Conservation (phyloP, 768 basidiomycete genomes). For the Naganishia kalamii region DNA sequence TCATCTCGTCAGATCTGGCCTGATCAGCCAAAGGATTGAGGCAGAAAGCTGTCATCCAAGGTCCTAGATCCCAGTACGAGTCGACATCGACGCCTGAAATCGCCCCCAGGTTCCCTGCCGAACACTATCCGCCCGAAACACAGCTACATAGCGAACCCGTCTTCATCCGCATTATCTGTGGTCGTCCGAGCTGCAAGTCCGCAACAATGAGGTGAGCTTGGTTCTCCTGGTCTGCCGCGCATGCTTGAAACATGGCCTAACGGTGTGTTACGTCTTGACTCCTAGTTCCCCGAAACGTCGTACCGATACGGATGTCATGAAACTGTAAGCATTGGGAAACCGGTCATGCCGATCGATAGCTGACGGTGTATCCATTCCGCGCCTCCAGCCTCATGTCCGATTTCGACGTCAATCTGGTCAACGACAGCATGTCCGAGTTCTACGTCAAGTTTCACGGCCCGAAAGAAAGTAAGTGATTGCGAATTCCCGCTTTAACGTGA, state of each 20-base stretch:
- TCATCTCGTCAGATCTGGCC: too few species aligned
- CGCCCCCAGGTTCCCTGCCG: too few species aligned
- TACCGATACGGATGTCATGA: constrained; percentile 99
- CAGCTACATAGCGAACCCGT: too few species aligned
- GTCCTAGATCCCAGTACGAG: too few species aligned
- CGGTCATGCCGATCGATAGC: neutral
- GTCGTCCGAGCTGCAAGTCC: too few species aligned
- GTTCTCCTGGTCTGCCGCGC: too few species aligned
- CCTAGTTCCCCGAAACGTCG: constrained; percentile 80
- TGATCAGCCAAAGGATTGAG: too few species aligned
- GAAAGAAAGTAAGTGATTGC: constrained; percentile 66
- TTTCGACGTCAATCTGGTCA: constrained; percentile 93
- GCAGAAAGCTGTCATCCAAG: too few species aligned
- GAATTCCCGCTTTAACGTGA: neutral
- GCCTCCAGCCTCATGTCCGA: constrained; percentile 84
- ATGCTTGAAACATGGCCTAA: too few species aligned
- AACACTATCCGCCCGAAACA: too few species aligned
- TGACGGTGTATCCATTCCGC: neutral
- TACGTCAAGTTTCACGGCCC: constrained; percentile 94
- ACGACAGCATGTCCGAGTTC: constrained; percentile 99
- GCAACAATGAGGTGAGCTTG: neutral
- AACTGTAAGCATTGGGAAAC: constrained; percentile 60
- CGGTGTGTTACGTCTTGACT: neutral
- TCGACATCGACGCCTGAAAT: too few species aligned
- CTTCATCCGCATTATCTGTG: too few species aligned